Evolutionary conservation across 1,284 basidiomycete genomes (phyloP).

Genomic region (Melanopsichium pennsylvanicum): DNA sequence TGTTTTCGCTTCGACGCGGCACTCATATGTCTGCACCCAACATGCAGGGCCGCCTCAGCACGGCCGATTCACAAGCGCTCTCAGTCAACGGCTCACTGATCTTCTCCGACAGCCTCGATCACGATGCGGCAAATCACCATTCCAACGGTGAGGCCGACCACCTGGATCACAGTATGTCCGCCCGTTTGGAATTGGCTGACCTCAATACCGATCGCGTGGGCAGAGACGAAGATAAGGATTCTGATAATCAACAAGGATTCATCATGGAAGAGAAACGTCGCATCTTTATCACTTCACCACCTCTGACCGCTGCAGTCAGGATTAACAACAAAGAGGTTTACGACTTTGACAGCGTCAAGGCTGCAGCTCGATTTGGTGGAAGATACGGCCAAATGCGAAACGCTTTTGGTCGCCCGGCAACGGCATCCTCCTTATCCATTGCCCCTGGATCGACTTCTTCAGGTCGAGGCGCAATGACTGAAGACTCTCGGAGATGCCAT

Average conservation of each 20-base stretch:
- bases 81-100: constrained; percentile 5
- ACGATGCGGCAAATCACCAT: neutral
- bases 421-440: constrained; percentile 12
- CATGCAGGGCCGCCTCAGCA: neutral
- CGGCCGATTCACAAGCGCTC: neutral
- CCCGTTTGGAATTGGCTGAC: neutral
- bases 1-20: neutral
- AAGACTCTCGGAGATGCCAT: neutral
- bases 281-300: constrained; percentile 31
- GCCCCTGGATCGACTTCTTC: neutral
- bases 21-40: neutral
- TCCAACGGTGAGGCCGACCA: neutral
- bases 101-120: constrained; percentile 5
- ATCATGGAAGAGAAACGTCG: constrained; percentile 34
- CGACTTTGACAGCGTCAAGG: constrained; percentile 42
- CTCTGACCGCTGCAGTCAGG: constrained; percentile 21
- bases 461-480: neutral
- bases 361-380: constrained; percentile 22
- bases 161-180: neutral
- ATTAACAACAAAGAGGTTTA: constrained; percentile 35
- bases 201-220: neutral
- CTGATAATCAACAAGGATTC: constrained; percentile 6
- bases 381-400: neutral
- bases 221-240: constrained; percentile 4
- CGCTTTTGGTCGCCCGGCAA: constrained; percentile 9